These are phyloP conservation scores for Spathaspora sp. DNA, from an alignment of 1,139 yeast genomes.

Conservation along the genomic window DNA sequence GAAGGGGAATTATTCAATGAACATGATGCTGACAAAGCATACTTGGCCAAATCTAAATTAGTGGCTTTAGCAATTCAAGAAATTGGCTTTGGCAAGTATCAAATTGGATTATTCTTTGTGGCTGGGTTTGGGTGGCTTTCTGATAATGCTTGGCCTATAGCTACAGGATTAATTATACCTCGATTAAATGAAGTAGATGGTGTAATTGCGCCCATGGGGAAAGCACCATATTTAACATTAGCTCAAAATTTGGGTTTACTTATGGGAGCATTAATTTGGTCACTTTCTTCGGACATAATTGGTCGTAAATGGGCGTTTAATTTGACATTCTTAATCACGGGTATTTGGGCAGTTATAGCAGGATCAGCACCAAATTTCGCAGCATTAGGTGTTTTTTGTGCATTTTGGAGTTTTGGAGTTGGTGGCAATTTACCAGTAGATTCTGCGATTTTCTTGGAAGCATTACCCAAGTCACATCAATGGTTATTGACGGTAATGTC, in stretches of 20 bases:
- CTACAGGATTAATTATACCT: slow-evolving; percentile 35
- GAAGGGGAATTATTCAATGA: slow-evolving; percentile 18
- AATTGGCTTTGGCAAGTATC: slow-evolving; percentile 45
- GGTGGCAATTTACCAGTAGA: slow-evolving; percentile 49
- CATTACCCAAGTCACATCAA: slow-evolving; percentile 36
- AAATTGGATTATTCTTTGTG: slow-evolving; percentile 39
- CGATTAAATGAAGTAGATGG: slow-evolving; percentile 37
- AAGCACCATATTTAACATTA: slow-evolving; percentile 38
- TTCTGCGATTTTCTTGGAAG: slow-evolving; percentile 44
- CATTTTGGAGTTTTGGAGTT: slow-evolving; percentile 47
- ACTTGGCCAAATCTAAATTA: slow-evolving; percentile 34
- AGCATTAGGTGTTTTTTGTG: slow-evolving; percentile 36
- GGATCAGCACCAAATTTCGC: slow-evolving; percentile 44
- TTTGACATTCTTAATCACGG: slow-evolving; percentile 41
- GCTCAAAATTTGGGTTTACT: slow-evolving; percentile 45
- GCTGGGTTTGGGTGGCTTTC: slow-evolving; percentile 49
- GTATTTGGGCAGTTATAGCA: slow-evolving; percentile 36
- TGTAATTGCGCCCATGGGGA: slow-evolving; percentile 34
- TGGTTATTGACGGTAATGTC: slow-evolving; percentile 47
- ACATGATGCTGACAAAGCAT: slow-evolving; percentile 23
- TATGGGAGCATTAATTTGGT: slow-evolving; percentile 45
- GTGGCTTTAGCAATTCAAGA: slow-evolving; percentile 36
- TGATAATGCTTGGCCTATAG: slow-evolving; percentile 47
- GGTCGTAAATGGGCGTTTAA: slow-evolving; percentile 47
- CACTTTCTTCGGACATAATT: slow-evolving; percentile 39